A percentile compares a stretch with the other conserved stretches of the same genome.
phyloP scores from a whole-genome alignment of 2,329 filamentous ascomycete species.

The Aspergillus sp. region DNA sequence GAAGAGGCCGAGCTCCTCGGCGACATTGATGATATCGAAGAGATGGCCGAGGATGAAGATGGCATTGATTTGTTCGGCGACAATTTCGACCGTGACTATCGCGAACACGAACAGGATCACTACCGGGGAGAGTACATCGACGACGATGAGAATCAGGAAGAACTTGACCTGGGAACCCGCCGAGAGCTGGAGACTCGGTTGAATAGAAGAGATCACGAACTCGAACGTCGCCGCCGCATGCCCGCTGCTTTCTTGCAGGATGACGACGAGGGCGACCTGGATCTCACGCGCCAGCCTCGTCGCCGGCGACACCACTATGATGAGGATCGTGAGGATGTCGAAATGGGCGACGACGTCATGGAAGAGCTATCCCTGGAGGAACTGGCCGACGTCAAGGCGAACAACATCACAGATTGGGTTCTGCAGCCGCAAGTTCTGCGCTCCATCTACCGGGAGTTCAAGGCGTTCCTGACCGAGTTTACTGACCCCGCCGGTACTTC shows the following conservation, averaged over 20 bases:
- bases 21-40: conserved; percentile 59
- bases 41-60: conserved; percentile 60
- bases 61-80: conserved; percentile 62
- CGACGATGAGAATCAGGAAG: conserved; percentile 56
- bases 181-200: conserved; percentile 53
- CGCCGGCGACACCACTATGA: conserved; percentile 85
- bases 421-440: conserved; percentile 79
- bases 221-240: conserved; percentile 50
- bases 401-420: conserved; percentile 92
- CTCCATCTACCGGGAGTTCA: conserved; percentile 94
- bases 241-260: conserved; percentile 55
- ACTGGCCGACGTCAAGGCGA: conserved; percentile 83
- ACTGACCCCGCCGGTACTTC: conserved; percentile 82
- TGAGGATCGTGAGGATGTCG: conserved; percentile 79
- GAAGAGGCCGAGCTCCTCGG: conserved; percentile 51
- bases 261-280: conserved; percentile 75
- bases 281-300: conserved; percentile 76
- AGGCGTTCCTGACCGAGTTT: conserved; percentile 92
- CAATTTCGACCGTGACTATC: conserved; percentile 56
- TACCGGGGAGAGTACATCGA: conserved; percentile 54
- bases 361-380: conserved; percentile 88
- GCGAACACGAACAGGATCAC: conserved; percentile 37
- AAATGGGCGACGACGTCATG: conserved; percentile 89
- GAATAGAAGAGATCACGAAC: conserved; percentile 53
- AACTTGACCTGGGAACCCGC: conserved; percentile 48